These are phyloP conservation scores for Astrothelium macrocarpum DNA, from an alignment of 495 filamentous ascomycete species.

Conservation along the genomic window DNA sequence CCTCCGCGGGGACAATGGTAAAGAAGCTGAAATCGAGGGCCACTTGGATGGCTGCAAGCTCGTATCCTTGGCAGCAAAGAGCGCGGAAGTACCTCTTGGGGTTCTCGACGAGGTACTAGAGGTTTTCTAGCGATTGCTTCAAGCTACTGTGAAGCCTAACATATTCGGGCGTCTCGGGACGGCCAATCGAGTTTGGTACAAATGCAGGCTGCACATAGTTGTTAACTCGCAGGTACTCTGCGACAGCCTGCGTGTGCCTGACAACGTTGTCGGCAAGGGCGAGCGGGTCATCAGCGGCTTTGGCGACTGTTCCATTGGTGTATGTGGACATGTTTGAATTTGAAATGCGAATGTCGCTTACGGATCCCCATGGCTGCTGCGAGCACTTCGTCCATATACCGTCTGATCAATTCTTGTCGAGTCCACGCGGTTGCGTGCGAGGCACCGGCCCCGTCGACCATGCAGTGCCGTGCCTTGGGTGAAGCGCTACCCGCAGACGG, in stretches of 20 bases:
- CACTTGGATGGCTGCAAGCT: conserved; percentile 27
- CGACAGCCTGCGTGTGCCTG: not conserved
- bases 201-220: not conserved
- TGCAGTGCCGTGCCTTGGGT: no score
- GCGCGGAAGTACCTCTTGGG: not conserved
- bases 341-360: no score
- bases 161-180: not conserved
- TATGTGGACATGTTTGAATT: no score
- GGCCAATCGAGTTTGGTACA: not conserved
- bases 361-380: no score
- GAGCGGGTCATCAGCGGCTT: no score
- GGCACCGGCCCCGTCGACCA: no score
- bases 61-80: conserved; percentile 16
- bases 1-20: not conserved
- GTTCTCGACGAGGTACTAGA: not conserved
- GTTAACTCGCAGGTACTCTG: not conserved
- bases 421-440: no score
- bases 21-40: conserved; percentile 30
- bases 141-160: not conserved
- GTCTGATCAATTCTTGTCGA: no score
- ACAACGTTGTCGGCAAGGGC: not conserved
- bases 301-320: no score
- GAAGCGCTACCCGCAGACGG: no score
- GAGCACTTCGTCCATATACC: no score
- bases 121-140: not conserved